Evolutionary conservation across 2,329 filamentous ascomycete genomes (phyloP), one percentile per base, ranked within the genome.

Genomic region (Helotiales sp.): DNA sequence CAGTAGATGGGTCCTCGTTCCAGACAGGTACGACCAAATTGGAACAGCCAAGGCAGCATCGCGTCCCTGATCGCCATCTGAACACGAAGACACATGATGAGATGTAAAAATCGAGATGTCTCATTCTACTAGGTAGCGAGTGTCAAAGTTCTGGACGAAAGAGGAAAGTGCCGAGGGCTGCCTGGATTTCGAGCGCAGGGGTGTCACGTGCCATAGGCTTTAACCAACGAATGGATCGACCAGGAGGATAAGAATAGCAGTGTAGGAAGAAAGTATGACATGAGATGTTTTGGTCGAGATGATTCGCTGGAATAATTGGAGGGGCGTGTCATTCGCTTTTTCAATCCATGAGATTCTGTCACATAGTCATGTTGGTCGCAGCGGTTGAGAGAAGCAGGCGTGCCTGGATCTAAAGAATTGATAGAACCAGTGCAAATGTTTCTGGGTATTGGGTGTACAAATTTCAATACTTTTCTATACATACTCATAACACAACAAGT

Each of bases 41-140:
- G 9, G 2, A 27, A 6, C 25, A 3, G 10, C 17, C 38, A 24
- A 52, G 50, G 50, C 50, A 52, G n/a, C 36, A 12, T 19, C 36
- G 22, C 50, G n/a, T 17, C 15, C 25, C 17, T 42, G 19, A 8
- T 24, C 27, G 30, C 19, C 29, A 47, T 19, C 10, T 34, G n/a
- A n/a, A 54, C 29, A 29, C 34, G 38, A 46, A 46, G 29, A 29
- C 51, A 54, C 38, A 47, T 54, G 51, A 54, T 34, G 25, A 22
- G 29, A 47, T 24, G 3, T 17, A 17, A 29, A 12, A 31, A 19
- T 36, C 13, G n/a, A 46, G 46, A 24, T 24, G 27, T 30, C 31
- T 54, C 29, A 46, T 46, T 47, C 36, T n/a, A n/a, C n/a, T n/a
- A n/a, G n/a, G n/a, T n/a, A n/a, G n/a, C 34, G 40, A 38, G 31